Conservation (phyloP, 2,329 filamentous ascomycete genomes). For the Decorospora gaudefroyi region DNA sequence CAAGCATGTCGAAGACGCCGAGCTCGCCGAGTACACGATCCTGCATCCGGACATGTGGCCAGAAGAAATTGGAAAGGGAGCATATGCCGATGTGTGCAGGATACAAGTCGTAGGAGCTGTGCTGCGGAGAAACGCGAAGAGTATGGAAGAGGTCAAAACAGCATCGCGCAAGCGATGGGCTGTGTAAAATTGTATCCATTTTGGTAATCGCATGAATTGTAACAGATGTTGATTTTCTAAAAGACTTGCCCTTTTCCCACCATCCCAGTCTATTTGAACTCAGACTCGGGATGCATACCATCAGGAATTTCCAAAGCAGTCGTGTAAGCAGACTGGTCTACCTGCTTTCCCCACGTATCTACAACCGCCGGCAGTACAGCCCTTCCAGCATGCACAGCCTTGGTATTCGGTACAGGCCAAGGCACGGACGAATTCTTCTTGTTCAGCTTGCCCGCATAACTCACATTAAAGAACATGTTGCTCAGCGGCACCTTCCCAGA, state of each 20-base stretch:
- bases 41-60: conserved; percentile 34
- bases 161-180: conserved; percentile 4
- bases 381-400: conserved; percentile 33
- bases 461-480: conserved; percentile 41
- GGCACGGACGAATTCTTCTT: conserved; percentile 33
- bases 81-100: conserved; percentile 31
- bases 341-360: conserved; percentile 31
- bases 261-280: conserved; percentile 24
- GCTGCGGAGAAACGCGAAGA: conserved; percentile 8
- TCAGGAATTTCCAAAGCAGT: conserved; percentile 41
- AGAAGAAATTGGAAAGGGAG: conserved; percentile 30
- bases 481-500: conserved; percentile 33
- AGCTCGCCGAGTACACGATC: conserved; percentile 26
- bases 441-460: conserved; percentile 41
- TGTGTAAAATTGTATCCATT: conserved; percentile 1
- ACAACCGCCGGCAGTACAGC: conserved; percentile 32
- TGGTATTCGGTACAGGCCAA: conserved; percentile 38
- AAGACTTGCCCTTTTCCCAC: too few species aligned
- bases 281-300: conserved; percentile 40
- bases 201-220: too few species aligned
- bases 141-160: background rate
- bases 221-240: too few species aligned
- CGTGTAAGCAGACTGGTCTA: conserved; percentile 34
- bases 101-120: conserved; percentile 33
- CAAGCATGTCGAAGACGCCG: conserved; percentile 15